phyloP scores from a whole-genome alignment of 129 eudicot genomes.

The Helianthus annuus region DNA sequence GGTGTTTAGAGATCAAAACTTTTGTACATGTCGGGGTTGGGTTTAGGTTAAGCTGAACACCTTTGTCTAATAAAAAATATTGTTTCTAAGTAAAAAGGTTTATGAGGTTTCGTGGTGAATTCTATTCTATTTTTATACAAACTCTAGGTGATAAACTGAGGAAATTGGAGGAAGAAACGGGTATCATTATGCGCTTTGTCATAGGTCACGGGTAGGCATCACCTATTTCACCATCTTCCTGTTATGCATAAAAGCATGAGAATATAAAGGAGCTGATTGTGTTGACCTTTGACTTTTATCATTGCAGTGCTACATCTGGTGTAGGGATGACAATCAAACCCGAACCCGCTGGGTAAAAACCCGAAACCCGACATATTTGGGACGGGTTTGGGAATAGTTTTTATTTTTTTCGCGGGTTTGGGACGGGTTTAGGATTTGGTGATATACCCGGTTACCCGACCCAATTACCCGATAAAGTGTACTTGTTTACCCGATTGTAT shows the following conservation, averaged over 20 bases:
- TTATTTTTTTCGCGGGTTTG: too few relatives aligned
- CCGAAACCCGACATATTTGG: too few relatives aligned
- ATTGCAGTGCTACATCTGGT: conserved; percentile 74
- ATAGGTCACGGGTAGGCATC: conserved; percentile 86
- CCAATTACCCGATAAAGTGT: too few relatives aligned
- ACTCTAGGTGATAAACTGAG: conserved; percentile 69
- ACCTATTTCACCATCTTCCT: not conserved
- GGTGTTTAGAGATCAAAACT: too few relatives aligned
- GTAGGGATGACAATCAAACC: too few relatives aligned
- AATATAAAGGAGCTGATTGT: not conserved
- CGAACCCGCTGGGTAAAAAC: too few relatives aligned
- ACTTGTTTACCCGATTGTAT: too few relatives aligned
- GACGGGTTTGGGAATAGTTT: too few relatives aligned
- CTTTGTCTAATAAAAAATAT: not conserved
- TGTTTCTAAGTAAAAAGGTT: not conserved
- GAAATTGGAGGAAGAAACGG: conserved; percentile 96
- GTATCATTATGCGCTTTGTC: conserved; percentile 84
- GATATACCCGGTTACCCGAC: too few relatives aligned
- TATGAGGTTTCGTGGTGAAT: not conserved
- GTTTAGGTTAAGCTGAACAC: not conserved
- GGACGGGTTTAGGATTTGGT: too few relatives aligned
- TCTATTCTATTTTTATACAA: conserved; percentile 7
- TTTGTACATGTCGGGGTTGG: too few relatives aligned
- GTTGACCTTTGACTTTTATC: conserved; percentile 23
- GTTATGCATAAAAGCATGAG: not conserved